Conservation (phyloP, 1,284 basidiomycete species). For the Malassezia pachydermatis region DNA sequence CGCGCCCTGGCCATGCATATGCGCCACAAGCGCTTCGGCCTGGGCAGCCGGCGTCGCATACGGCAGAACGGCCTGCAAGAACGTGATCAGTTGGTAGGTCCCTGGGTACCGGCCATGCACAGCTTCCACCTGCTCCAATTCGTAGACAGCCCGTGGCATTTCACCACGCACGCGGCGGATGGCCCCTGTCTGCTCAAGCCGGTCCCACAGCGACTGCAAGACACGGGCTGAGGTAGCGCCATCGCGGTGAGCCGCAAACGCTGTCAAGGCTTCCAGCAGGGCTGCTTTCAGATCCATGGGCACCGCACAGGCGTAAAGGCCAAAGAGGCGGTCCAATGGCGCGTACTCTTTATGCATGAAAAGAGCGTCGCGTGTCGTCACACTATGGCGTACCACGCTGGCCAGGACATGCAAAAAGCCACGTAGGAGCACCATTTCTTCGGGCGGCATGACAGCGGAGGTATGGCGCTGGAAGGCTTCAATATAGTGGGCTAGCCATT, state of each 20-base stretch:
- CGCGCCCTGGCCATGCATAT: conserved; percentile 13
- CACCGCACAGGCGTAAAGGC: conserved; percentile 41
- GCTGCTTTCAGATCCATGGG: conserved; percentile 85
- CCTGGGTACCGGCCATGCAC: conserved; percentile 68
- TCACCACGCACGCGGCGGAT: conserved; percentile 32
- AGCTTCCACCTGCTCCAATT: conserved; percentile 76
- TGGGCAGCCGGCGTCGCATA: neutral
- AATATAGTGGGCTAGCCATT: conserved; percentile 45
- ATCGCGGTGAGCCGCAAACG: conserved; percentile 54
- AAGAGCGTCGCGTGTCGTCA: conserved; percentile 67
- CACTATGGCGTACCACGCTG: conserved; percentile 66
- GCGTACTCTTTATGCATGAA: conserved; percentile 60
- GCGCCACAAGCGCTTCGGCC: conserved; percentile 18
- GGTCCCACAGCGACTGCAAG: conserved; percentile 67
- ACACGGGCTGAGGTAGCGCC: conserved; percentile 51
- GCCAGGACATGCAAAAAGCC: conserved; percentile 71
- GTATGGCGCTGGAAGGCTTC: conserved; percentile 27
- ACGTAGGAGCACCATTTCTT: conserved; percentile 67
- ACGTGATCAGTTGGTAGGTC: conserved; percentile 73
- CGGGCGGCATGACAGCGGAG: conserved; percentile 54
- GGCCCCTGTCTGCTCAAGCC: conserved; percentile 68
- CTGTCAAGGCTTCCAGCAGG: conserved; percentile 69
- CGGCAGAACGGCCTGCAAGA: conserved; percentile 61
- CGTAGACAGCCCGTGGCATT: conserved; percentile 46
- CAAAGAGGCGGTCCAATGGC: conserved; percentile 65